phyloP scores from a whole-genome alignment of 1,139 yeast species.

The Hansenula lynferdii region DNA sequence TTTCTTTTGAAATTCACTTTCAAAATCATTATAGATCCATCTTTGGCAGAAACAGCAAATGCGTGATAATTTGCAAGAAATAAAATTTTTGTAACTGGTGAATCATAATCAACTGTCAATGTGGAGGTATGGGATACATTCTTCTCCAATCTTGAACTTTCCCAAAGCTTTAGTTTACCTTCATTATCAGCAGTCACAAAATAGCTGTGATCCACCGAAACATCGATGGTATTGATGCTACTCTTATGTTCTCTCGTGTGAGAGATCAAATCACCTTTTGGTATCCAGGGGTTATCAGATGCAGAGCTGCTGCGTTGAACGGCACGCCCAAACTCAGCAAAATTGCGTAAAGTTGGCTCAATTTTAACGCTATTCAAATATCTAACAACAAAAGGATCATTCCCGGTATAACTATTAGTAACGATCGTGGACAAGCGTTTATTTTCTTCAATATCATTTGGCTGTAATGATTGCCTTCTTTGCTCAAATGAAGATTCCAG shows the following conservation, averaged over 20 bases:
- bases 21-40: constrained; percentile 57
- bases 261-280: constrained; percentile 53
- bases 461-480: constrained; percentile 11
- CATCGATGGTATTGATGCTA: constrained; percentile 50
- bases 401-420: constrained; percentile 59
- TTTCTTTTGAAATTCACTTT: constrained; percentile 45
- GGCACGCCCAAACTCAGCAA: constrained; percentile 62
- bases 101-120: constrained; percentile 40
- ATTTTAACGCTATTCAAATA: constrained; percentile 50
- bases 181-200: constrained; percentile 76
- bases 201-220: constrained; percentile 58
- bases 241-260: constrained; percentile 51
- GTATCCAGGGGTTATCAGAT: constrained; percentile 22
- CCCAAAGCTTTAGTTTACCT: constrained; percentile 80
- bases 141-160: constrained; percentile 56
- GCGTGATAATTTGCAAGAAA: constrained; percentile 62
- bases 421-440: constrained; percentile 19
- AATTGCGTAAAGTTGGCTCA: constrained; percentile 54
- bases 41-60: constrained; percentile 61
- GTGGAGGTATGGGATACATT: constrained; percentile 61
- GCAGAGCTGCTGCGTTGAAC: not conserved
- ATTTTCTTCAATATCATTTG: constrained; percentile 8
- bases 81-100: constrained; percentile 41
- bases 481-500: constrained; percentile 30
- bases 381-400: constrained; percentile 56